A percentile compares a stretch with the other conserved stretches of the same genome.
Conservation (phyloP, 495 filamentous ascomycete species). For the Xylaria bambusicola region DNA sequence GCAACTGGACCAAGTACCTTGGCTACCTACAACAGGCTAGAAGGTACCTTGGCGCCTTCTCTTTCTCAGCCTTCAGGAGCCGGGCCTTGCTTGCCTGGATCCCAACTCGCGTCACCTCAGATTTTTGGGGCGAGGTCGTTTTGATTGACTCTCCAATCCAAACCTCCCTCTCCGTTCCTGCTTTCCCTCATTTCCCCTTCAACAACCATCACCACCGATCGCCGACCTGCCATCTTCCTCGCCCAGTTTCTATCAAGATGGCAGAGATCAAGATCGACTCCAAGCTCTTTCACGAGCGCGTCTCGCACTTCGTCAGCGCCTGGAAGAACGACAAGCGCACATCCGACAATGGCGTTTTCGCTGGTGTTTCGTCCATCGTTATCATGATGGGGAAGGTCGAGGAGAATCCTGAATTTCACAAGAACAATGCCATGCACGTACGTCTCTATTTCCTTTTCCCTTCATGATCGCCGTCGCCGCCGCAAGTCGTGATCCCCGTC, state of each 20-base stretch:
- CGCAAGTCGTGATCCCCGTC: too few species aligned
- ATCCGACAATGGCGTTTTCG: conserved; percentile 72
- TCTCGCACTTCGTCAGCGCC: conserved; percentile 79
- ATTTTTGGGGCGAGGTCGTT: conserved; percentile 16
- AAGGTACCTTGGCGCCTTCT: neutral
- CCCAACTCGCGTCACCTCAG: conserved; percentile 16
- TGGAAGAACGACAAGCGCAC: conserved; percentile 95
- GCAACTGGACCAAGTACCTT: too few species aligned
- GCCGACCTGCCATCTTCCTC: conserved; percentile 18
- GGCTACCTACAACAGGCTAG: too few species aligned
- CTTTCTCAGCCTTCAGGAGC: neutral
- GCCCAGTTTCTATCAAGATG: conserved; percentile 41
- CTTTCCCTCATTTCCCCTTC: neutral
- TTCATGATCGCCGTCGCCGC: too few species aligned
- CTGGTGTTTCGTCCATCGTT: conserved; percentile 79
- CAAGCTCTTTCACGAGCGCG: conserved; percentile 85
- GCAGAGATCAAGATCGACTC: conserved; percentile 84
- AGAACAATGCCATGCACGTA: conserved; percentile 95
- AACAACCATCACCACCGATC: conserved; percentile 6
- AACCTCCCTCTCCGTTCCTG: neutral
- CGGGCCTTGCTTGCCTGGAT: conserved; percentile 1
- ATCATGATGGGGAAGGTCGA: conserved; percentile 94
- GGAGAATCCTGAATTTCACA: conserved; percentile 78
- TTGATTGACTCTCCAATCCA: conserved; percentile 3
- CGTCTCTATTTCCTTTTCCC: conserved; percentile 33